Percentiles rank a stretch among this genome's conserved stretches.
These are phyloP conservation scores for Globisporangium iwayamae DNA, from an alignment of 352 stramenopile genomes.

Conservation along the genomic window DNA sequence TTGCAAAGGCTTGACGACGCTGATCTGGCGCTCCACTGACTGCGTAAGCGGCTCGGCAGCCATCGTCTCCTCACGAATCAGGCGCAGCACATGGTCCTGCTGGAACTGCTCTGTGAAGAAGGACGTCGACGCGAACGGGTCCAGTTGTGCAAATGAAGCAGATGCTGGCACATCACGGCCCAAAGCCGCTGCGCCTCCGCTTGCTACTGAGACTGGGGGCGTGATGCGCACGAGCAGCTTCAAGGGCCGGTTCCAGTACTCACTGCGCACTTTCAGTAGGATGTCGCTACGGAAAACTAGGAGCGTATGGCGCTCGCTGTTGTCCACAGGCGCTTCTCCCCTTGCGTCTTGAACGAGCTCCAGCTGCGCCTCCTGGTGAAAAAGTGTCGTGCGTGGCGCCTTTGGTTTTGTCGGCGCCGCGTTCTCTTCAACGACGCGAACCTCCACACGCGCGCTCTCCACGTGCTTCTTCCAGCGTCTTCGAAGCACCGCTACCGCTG, in stretches of 20 bases:
- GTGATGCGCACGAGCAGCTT: slow-evolving; percentile 48
- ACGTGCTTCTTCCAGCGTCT: slow-evolving; percentile 42
- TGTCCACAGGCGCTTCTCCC: background rate
- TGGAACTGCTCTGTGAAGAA: slow-evolving; percentile 37
- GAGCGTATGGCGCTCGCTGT: slow-evolving; percentile 1
- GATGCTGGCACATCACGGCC: background rate
- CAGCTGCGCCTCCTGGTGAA: slow-evolving; percentile 58
- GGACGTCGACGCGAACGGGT: slow-evolving; percentile 3
- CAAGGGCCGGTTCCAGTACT: slow-evolving; percentile 59
- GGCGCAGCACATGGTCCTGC: slow-evolving; percentile 32
- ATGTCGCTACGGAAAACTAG: slow-evolving; percentile 39
- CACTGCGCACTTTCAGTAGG: slow-evolving; percentile 54
- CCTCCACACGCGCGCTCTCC: slow-evolving; percentile 43
- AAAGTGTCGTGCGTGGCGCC: slow-evolving; percentile 33
- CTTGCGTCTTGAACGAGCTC: slow-evolving; percentile 21
- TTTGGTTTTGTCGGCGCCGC: slow-evolving; percentile 1
- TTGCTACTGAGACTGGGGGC: slow-evolving; percentile 22
- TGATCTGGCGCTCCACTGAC: slow-evolving; percentile 42
- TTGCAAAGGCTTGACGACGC: slow-evolving; percentile 51
- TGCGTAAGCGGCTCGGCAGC: slow-evolving; percentile 39
- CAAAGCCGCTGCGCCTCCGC: background rate
- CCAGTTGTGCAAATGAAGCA: background rate
- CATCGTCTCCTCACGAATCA: slow-evolving; percentile 45
- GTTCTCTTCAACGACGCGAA: slow-evolving; percentile 38
- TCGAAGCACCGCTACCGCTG: slow-evolving; percentile 8